Evolutionary conservation across 768 basidiomycete species (phyloP).

Genomic region (Mycena leptocephala): DNA sequence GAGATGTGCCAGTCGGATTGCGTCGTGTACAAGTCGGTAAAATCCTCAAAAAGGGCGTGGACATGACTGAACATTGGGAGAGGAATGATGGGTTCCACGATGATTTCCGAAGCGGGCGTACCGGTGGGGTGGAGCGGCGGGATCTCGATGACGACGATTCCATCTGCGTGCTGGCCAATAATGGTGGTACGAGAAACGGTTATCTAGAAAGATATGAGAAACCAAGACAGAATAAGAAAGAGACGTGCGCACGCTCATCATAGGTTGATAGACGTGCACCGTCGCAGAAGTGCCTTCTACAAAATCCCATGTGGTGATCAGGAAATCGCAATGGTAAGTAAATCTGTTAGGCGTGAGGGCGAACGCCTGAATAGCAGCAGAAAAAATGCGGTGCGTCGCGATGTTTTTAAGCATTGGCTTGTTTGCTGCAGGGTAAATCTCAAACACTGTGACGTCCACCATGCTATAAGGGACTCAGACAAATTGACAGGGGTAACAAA

Average conservation of each 20-base stretch:
- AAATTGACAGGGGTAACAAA: neutral
- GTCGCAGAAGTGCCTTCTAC: conserved; percentile 11
- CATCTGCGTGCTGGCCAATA: conserved; percentile 1
- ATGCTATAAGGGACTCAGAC: neutral
- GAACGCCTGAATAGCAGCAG: neutral
- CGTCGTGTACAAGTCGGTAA: neutral
- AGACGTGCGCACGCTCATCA: neutral
- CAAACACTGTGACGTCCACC: conserved; percentile 13
- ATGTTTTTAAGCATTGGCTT: neutral
- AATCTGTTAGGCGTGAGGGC: conserved; percentile 19
- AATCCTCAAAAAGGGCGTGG: neutral
- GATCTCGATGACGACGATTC: conserved; percentile 18
- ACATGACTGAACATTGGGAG: conserved; percentile 21
- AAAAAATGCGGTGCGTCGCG: neutral
- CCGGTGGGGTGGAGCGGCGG: conserved; percentile 20
- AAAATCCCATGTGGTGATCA: conserved; percentile 27
- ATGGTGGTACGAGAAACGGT: conserved; percentile 16
- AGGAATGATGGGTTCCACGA: conserved; percentile 17
- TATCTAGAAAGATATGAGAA: neutral
- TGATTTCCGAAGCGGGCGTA: conserved; percentile 4
- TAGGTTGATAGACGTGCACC: conserved; percentile 8
- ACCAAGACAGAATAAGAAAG: neutral
- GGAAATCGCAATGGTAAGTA: conserved; percentile 11
- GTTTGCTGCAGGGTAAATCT: conserved; percentile 2
- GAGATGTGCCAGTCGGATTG: conserved; percentile 27